Evolutionary conservation across 345 rosid species (phyloP), one percentile per base, ranked within the genome.

Genomic region (Syzygium aqueum): DNA sequence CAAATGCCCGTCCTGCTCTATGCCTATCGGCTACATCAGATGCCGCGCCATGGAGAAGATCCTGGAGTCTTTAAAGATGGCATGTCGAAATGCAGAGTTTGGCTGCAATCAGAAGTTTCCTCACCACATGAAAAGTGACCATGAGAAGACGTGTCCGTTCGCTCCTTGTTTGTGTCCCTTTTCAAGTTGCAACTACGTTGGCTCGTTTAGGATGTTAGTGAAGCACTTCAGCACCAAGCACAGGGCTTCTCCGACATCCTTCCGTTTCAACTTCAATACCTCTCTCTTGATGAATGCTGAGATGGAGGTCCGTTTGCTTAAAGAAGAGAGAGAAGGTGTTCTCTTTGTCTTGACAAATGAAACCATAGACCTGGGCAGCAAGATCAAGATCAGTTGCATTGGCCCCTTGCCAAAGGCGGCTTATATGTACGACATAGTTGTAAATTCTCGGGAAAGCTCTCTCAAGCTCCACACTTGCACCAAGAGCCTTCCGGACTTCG

Each of bases 31-130:
- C 43, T 89, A 93, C 87, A 92, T 82, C 86, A 94, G 97, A 7
- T 92, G 94, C 88, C 90, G 94, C 85, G 95, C 94, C 25, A 91
- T 93, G 85, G 96, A 94, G 88, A 93, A 92, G 57, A 92, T 92
- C 54, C 84, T 93, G 40, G 95, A 92, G 86, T 84, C 96, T 28
- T 86, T 89, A 37, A 87, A 89, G 91, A 84, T 91, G 51, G 52
- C 86, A 1, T 96, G 97, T 91, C 90, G 27, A 84, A 88, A 93
- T 85, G 86, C 90, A 7, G 89, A 87, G 56, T 90, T 92, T 80
- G 96, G 95, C n/a, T 96, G 96, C 85, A 53, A 52, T 54, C 91
- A 87, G 87, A 83, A 37, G 13, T 78, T 88, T 53, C 51, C 83
- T 30, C 94, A 89, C 53, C 86, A 88, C 63, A 86, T 88, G 88